Base-by-base conservation (phyloP, 441 rosid species). In the Geranium incanum region DNA sequence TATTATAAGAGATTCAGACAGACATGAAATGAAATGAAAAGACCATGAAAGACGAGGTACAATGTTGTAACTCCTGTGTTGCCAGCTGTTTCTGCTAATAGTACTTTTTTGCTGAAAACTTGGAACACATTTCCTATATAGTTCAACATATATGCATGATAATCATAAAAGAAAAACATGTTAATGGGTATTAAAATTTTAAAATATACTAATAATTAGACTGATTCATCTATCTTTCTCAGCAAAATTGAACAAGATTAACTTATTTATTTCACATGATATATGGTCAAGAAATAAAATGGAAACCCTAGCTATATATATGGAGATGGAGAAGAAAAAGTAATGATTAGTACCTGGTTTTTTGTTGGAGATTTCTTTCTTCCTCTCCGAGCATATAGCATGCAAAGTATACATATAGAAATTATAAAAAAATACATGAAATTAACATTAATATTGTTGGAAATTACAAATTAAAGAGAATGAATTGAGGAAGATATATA, bases 41-140 rank as follows among this genome's bases (percentile, higher is more conserved):
- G 41, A 68, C 67, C 59, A 57, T 43, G 67, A 52, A 6, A 15
- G 60, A 68, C 71, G 63, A 66, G 68, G 48, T 66, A 45, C 52
- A 23, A 21, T 70, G 69, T 37, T 73, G 33, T 71, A 78, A 81
- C 80, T 81, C 59, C 74, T 8, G 74, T 38, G 72, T 59, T 77
- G 79, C 75, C 80, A 79, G 78, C 48, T 50, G 12, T 57, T 37
- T 50, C 68, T 67, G 64, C 19, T 67, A 36, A 36, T 71, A 28
- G 8, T 39, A 39, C 0, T 45, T 6, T 43, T 55, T 71, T 11
- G 68, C 69, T 28, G 71, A n/a, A 52, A 18, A 57, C 36, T 11
- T 43, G 68, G 19, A n/a, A 15, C 28, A 1, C 67, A 69, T 38
- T 76, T 77, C 78, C 72, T 28, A 28, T 28, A 28, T 28, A 69